These are phyloP conservation scores for Xylariaceae sp. DNA, from an alignment of 2,329 filamentous ascomycete species.

Conservation along the genomic window DNA sequence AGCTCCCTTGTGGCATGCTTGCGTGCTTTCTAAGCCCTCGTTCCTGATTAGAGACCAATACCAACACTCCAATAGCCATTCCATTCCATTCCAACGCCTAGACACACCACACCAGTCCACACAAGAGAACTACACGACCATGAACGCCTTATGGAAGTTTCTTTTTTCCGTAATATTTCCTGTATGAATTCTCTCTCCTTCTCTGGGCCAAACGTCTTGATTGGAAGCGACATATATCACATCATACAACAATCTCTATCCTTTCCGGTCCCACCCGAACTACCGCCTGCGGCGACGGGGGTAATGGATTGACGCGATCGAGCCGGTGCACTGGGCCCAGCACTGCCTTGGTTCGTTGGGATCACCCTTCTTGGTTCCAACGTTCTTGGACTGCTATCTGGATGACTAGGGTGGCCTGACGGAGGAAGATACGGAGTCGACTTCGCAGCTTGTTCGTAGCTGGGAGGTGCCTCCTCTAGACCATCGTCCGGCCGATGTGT, in stretches of 20 bases:
- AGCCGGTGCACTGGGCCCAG: conserved; percentile 22
- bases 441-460: conserved; percentile 53
- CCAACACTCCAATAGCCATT: too few relatives aligned
- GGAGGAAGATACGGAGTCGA: conserved; percentile 48
- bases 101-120: too few relatives aligned
- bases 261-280: conserved; percentile 15
- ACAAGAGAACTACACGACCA: too few relatives aligned
- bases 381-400: conserved; percentile 35
- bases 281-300: conserved; percentile 16
- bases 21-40: too few relatives aligned
- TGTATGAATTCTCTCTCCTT: too few relatives aligned
- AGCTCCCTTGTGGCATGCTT: too few relatives aligned
- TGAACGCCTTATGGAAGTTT: too few relatives aligned
- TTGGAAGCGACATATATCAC: conserved; percentile 17
- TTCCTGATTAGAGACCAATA: too few relatives aligned
- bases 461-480: conserved; percentile 49
- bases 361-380: conserved; percentile 19
- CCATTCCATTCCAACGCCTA: too few relatives aligned
- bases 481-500: conserved; percentile 37
- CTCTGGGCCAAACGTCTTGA: not conserved
- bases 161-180: too few relatives aligned
- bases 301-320: conserved; percentile 36
- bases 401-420: conserved; percentile 45
- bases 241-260: conserved; percentile 30
- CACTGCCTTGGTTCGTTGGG: conserved; percentile 12